phyloP scores from a whole-genome alignment of 257 asterid species.

The Solanum ahanhuiri region DNA sequence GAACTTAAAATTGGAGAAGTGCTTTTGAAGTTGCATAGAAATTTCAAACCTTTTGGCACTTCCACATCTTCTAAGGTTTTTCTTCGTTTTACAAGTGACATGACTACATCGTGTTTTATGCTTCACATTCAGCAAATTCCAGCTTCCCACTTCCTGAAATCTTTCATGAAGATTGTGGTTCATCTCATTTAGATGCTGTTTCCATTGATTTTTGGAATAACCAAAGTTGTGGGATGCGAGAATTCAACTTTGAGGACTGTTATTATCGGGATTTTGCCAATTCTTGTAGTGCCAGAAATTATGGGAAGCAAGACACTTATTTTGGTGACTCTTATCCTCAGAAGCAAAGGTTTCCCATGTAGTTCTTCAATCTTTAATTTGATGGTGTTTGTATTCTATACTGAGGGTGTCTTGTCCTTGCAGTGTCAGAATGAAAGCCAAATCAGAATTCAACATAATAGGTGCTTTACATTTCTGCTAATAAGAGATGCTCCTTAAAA shows the following conservation, averaged over 20 bases:
- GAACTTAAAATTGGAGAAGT: neutral
- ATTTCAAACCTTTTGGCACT: neutral
- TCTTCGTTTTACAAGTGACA: neutral
- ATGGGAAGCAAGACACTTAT: neutral
- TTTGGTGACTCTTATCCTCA: neutral
- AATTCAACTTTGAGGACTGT: neutral
- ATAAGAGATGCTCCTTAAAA: neutral
- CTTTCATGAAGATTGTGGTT: neutral
- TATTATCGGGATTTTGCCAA: neutral
- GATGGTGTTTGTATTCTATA: neutral
- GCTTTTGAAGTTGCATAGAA: neutral
- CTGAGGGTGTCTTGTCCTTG: neutral
- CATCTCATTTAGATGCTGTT: neutral
- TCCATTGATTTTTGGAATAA: neutral
- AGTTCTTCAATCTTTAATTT: neutral
- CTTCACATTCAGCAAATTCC: neutral
- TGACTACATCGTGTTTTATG: neutral
- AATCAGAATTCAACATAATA: neutral
- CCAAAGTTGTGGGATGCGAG: neutral
- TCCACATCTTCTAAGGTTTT: neutral
- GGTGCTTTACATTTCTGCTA: neutral
- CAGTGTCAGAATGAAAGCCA: neutral
- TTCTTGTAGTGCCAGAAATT: neutral
- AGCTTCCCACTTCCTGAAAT: neutral
- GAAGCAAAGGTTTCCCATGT: neutral